These are phyloP conservation scores for Boletus speciosus DNA, from an alignment of 768 basidiomycete species.

Conservation along the genomic window DNA sequence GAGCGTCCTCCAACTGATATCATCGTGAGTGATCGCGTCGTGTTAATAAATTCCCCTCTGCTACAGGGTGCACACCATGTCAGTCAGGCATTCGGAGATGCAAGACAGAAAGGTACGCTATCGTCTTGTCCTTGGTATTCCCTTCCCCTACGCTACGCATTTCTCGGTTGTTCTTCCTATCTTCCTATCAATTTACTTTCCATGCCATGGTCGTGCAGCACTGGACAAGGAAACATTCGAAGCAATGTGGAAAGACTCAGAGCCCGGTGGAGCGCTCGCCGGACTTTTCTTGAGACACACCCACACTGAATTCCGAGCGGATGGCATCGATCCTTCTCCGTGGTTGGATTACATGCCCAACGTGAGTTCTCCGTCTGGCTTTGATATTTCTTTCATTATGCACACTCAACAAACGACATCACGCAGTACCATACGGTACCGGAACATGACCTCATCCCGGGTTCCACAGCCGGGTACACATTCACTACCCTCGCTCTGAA, in stretches of 20 bases:
- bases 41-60: background rate
- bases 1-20: slow-evolving; percentile 22
- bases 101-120: slow-evolving; percentile 51
- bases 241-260: slow-evolving; percentile 71
- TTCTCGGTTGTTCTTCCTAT: background rate
- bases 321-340: slow-evolving; percentile 29
- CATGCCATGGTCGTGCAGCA: slow-evolving; percentile 34
- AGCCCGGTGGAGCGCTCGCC: slow-evolving; percentile 48
- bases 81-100: slow-evolving; percentile 49
- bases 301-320: slow-evolving; percentile 59
- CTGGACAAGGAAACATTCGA: slow-evolving; percentile 73
- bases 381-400: background rate
- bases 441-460: slow-evolving; percentile 38
- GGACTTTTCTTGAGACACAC: slow-evolving; percentile 60
- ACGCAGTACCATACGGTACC: slow-evolving; percentile 37
- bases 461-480: slow-evolving; percentile 46
- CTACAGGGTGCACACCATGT: slow-evolving; percentile 81
- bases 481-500: slow-evolving; percentile 73
- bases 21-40: background rate
- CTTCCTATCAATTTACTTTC: background rate
- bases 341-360: slow-evolving; percentile 52
- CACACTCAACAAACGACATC: background rate
- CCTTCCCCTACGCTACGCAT: background rate
- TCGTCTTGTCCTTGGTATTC: background rate
- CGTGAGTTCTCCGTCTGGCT: slow-evolving; percentile 31